phyloP scores from a whole-genome alignment of 768 basidiomycete genomes.

The Tubosaeta sp. region DNA sequence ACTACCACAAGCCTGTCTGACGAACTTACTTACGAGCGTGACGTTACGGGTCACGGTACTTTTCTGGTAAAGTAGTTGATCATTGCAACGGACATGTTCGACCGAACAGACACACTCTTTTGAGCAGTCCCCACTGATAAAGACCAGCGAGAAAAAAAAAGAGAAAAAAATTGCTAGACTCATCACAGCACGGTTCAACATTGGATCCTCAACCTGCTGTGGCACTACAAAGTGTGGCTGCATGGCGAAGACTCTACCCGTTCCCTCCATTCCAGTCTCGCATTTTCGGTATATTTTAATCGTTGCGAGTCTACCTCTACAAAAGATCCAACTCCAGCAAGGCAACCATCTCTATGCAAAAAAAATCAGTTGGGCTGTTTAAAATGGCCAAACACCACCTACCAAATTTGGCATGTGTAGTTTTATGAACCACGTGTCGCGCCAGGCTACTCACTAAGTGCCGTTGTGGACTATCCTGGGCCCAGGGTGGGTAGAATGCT shows the following conservation, averaged over 20 bases:
- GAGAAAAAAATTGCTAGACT: not conserved
- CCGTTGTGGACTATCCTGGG: not conserved
- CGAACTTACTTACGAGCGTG: slow-evolving; percentile 36
- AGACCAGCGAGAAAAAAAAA: not conserved
- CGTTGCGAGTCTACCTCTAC: not conserved
- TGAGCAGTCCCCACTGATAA: not conserved
- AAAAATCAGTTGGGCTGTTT: not conserved
- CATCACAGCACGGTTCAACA: not conserved
- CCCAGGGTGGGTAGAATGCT: not conserved
- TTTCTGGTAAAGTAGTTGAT: slow-evolving; percentile 32
- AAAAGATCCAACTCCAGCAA: not conserved
- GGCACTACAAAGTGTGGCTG: not conserved
- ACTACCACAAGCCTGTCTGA: slow-evolving; percentile 22
- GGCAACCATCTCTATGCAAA: not conserved
- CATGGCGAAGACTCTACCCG: not conserved
- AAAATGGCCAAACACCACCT: slow-evolving; percentile 2
- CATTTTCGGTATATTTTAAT: not conserved
- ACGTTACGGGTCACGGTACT: slow-evolving; percentile 34
- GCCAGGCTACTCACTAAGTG: not conserved
- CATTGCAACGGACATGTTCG: slow-evolving; percentile 22
- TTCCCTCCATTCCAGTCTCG: not conserved
- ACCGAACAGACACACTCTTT: not conserved
- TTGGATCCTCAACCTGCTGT: not conserved
- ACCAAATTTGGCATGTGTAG: slow-evolving; percentile 29
- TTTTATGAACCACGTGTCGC: slow-evolving; percentile 5